A percentile compares a stretch with the other conserved stretches of the same genome.
Evolutionary conservation across 2,329 filamentous ascomycete species (phyloP).

Genomic region (Colletotrichum sp.): DNA sequence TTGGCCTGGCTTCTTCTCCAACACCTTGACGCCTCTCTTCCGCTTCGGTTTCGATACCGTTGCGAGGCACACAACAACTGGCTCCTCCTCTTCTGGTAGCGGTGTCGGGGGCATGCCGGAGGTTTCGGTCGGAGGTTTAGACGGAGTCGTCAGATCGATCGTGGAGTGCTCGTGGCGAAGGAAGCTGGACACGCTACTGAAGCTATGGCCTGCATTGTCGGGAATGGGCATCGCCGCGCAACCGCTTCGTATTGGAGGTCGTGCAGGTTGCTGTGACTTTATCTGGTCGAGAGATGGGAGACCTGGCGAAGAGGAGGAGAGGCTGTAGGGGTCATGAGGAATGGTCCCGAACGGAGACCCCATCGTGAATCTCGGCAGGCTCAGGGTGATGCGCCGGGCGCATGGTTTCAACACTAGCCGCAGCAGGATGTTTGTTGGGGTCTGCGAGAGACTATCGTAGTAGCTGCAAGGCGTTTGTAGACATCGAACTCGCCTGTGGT

Average conservation of each 20-base stretch:
- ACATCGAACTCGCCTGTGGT: not conserved
- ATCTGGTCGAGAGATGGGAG: conserved; percentile 58
- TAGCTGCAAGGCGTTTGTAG: not conserved
- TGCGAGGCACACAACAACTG: conserved; percentile 4
- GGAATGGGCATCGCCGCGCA: not conserved
- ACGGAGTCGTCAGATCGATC: conserved; percentile 20
- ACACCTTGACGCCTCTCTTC: conserved; percentile 11
- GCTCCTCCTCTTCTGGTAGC: conserved; percentile 1
- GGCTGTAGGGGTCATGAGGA: conserved; percentile 29
- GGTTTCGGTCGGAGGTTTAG: not conserved
- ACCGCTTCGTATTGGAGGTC: not conserved
- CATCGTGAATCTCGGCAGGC: conserved; percentile 34
- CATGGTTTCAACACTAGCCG: conserved; percentile 39
- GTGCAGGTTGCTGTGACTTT: conserved; percentile 36
- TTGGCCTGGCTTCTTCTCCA: conserved; percentile 17
- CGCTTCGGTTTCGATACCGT: conserved; percentile 13
- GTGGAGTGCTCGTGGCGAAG: not conserved
- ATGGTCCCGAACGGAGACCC: conserved; percentile 33
- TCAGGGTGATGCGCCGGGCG: conserved; percentile 51
- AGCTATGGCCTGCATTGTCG: not conserved
- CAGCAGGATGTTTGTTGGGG: conserved; percentile 30
- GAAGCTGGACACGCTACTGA: not conserved
- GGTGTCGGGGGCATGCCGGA: not conserved
- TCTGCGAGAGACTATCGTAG: not conserved
- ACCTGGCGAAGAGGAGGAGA: conserved; percentile 61